A percentile compares a stretch with the other conserved stretches of the same genome.
These are phyloP conservation scores for Boletus tomentosulus DNA, from an alignment of 768 basidiomycete species.

Conservation along the genomic window DNA sequence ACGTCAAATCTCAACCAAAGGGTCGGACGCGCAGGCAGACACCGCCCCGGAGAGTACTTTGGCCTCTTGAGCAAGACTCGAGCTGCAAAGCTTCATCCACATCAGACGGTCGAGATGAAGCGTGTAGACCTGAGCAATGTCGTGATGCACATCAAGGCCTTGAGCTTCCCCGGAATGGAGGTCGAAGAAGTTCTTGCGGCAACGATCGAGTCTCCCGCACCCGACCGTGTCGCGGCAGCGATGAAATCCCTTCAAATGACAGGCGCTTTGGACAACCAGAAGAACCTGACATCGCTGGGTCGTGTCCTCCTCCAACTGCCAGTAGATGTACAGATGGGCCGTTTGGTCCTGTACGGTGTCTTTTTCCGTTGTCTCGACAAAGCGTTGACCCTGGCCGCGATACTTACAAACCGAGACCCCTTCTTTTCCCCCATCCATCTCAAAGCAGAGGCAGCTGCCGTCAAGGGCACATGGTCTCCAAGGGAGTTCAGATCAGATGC, in stretches of 20 bases:
- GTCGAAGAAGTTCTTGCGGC: slow-evolving; percentile 84
- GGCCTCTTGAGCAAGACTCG: slow-evolving; percentile 70
- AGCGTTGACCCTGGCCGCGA: slow-evolving; percentile 86
- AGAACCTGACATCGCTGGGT: slow-evolving; percentile 82
- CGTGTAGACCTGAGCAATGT: slow-evolving; percentile 84
- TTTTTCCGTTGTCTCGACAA: slow-evolving; percentile 92
- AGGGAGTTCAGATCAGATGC: slow-evolving; percentile 81
- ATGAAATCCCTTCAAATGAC: slow-evolving; percentile 78
- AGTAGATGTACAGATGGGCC: slow-evolving; percentile 85
- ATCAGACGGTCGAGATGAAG: slow-evolving; percentile 95
- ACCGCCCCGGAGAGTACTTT: slow-evolving; percentile 87
- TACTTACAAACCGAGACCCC: slow-evolving; percentile 85
- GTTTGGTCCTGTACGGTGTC: slow-evolving; percentile 82
- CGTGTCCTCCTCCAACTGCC: slow-evolving; percentile 85
- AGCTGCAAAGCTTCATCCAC: slow-evolving; percentile 58
- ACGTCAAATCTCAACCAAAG: slow-evolving; percentile 87
- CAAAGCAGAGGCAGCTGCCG: slow-evolving; percentile 63
- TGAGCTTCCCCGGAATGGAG: slow-evolving; percentile 80
- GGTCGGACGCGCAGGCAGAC: slow-evolving; percentile 89
- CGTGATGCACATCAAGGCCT: slow-evolving; percentile 94
- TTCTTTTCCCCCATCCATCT: slow-evolving; percentile 81
- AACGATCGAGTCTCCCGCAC: slow-evolving; percentile 85
- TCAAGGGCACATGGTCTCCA: slow-evolving; percentile 77
- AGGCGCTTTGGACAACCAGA: slow-evolving; percentile 74
- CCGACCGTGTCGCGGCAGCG: slow-evolving; percentile 71